A percentile compares a stretch with the other conserved stretches of the same genome.
Evolutionary conservation across 2,329 filamentous ascomycete genomes (phyloP).

Genomic region (Cytospora chrysosperma): DNA sequence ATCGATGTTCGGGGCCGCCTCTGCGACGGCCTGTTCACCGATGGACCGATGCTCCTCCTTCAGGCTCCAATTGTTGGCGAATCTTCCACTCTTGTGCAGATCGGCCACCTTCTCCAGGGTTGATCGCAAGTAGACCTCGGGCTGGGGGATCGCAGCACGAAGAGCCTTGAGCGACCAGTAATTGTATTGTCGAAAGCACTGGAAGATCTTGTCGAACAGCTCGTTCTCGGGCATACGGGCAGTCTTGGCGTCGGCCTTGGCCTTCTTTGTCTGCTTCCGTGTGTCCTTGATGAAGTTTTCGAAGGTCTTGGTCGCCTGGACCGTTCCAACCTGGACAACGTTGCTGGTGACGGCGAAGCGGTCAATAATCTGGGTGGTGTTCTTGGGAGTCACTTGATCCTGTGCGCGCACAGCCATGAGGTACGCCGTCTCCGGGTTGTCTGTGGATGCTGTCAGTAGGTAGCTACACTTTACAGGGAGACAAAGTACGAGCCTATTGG

Average conservation of each 20-base stretch:
- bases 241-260: slow-evolving; percentile 76
- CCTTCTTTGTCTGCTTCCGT: slow-evolving; percentile 48
- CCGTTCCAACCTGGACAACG: slow-evolving; percentile 59
- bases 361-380: slow-evolving; percentile 51
- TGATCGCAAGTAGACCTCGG: slow-evolving; percentile 88
- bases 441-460: slow-evolving; percentile 18
- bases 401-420: slow-evolving; percentile 40
- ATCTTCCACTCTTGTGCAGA: slow-evolving; percentile 77
- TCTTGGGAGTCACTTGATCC: slow-evolving; percentile 50
- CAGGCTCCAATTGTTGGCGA: slow-evolving; percentile 82
- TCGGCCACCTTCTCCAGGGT: slow-evolving; percentile 80
- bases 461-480: neutral
- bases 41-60: slow-evolving; percentile 60
- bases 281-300: slow-evolving; percentile 57
- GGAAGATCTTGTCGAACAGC: slow-evolving; percentile 80
- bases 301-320: slow-evolving; percentile 45
- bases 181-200: slow-evolving; percentile 78
- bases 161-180: slow-evolving; percentile 95
- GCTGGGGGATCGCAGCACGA: slow-evolving; percentile 74
- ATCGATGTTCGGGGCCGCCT: slow-evolving; percentile 44
- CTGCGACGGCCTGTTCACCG: slow-evolving; percentile 48
- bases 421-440: slow-evolving; percentile 41
- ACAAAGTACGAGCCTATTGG: slow-evolving; percentile 18
- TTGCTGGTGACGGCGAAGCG: slow-evolving; percentile 50
- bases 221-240: slow-evolving; percentile 87